Percentiles rank a stretch among this genome's conserved stretches.
Conservation (phyloP, 2,329 filamentous ascomycete species). For the Calonectria leucothoes region DNA sequence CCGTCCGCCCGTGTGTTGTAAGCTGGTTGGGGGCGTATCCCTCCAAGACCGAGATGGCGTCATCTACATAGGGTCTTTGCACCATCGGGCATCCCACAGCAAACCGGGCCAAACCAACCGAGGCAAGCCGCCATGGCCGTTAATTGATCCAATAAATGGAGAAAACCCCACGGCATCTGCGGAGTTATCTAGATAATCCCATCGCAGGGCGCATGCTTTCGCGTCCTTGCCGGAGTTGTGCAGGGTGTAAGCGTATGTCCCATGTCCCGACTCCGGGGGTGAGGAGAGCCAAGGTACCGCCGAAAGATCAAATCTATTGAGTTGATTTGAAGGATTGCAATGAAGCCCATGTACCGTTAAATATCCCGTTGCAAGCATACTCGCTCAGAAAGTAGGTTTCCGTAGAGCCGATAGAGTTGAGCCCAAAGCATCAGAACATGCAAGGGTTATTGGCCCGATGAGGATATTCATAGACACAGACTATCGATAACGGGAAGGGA, state of each 20-base stretch:
- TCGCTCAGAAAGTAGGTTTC: not conserved
- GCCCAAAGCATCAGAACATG: not conserved
- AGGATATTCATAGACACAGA: not conserved
- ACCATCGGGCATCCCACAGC: slow-evolving; percentile 31
- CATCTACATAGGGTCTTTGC: slow-evolving; percentile 35
- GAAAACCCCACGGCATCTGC: slow-evolving; percentile 12
- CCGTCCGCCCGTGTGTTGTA: not conserved
- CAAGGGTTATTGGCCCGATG: slow-evolving; percentile 2
- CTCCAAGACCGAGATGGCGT: slow-evolving; percentile 32
- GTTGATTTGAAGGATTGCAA: not conserved
- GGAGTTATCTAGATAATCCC: slow-evolving; percentile 22
- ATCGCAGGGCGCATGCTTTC: not conserved
- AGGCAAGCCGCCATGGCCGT: not conserved
- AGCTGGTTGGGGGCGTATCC: not conserved
- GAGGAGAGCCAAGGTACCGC: not conserved
- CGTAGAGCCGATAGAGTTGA: not conserved
- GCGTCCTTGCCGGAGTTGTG: not conserved
- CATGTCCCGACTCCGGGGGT: not conserved
- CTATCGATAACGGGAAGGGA: not conserved
- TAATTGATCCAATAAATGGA: slow-evolving; percentile 1
- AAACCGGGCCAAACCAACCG: not conserved
- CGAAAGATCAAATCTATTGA: not conserved
- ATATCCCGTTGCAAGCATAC: not conserved
- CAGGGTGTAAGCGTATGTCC: not conserved
- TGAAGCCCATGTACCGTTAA: not conserved